These are phyloP conservation scores for Ceratobasidium sp. DNA, from an alignment of 1,284 basidiomycete genomes.

Conservation along the genomic window DNA sequence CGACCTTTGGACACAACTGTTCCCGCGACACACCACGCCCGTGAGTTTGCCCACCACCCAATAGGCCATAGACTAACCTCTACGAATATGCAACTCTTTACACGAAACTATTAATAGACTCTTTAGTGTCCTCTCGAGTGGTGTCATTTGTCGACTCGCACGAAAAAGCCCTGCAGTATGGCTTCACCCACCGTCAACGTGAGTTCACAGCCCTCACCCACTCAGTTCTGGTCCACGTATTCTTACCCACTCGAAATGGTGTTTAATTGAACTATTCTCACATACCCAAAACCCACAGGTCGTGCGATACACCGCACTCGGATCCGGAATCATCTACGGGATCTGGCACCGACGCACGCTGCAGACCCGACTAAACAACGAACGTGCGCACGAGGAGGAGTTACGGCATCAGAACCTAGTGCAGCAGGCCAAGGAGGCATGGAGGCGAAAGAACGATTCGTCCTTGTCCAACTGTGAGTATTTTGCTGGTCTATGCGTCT, in stretches of 20 bases:
- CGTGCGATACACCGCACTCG: constrained; percentile 92
- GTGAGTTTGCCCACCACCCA: no score
- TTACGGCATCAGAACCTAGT: constrained; percentile 81
- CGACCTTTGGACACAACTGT: background rate
- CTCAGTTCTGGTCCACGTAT: background rate
- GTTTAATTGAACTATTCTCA: background rate
- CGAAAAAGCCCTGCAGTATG: constrained; percentile 12
- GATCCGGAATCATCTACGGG: constrained; percentile 90
- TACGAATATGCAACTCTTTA: constrained; percentile 1
- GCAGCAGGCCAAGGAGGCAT: constrained; percentile 88
- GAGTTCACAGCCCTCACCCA: background rate
- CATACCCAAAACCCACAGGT: constrained; percentile 63
- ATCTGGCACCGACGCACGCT: constrained; percentile 90
- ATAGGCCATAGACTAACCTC: no score
- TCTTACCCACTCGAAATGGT: background rate
- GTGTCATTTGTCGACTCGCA: background rate
- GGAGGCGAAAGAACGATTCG: constrained; percentile 66
- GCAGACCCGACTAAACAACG: constrained; percentile 79
- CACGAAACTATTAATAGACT: background rate
- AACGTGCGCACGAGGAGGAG: constrained; percentile 70
- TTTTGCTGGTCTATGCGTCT: background rate
- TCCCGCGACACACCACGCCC: background rate
- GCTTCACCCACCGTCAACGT: constrained; percentile 27
- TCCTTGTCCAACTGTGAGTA: constrained; percentile 18
- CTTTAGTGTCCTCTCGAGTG: background rate